A percentile compares a stretch with the other conserved stretches of the same genome.
Conservation (phyloP, 176 grass and related monocot species). For the Bolboschoenus planiculmis region DNA sequence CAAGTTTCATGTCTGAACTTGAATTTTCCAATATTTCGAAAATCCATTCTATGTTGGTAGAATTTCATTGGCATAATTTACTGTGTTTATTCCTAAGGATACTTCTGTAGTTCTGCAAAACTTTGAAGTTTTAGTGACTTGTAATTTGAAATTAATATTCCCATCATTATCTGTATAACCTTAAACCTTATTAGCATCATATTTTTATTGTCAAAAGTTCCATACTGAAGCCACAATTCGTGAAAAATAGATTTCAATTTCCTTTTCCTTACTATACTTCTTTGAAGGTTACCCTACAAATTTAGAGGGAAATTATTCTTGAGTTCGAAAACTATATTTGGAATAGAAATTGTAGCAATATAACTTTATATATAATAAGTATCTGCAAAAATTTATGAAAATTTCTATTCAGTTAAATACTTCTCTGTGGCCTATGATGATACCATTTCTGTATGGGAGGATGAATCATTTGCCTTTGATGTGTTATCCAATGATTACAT, state of each 20-base stretch:
- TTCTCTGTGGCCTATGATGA: conserved; percentile 49
- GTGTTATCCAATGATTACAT: conserved; percentile 61
- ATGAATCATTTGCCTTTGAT: conserved; percentile 52
- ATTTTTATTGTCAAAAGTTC: not conserved
- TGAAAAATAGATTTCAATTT: not conserved
- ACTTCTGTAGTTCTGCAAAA: not conserved
- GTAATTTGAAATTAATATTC: not conserved
- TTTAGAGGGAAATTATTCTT: not conserved
- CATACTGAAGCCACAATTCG: not conserved
- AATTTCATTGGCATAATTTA: not conserved
- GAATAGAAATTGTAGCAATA: not conserved
- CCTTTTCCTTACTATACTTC: not conserved
- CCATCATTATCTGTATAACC: not conserved
- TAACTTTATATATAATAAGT: not conserved
- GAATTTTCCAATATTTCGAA: not conserved
- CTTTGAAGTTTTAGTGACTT: not conserved
- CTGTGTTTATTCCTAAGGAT: not conserved
- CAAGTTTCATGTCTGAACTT: not conserved
- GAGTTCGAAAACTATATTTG: not conserved
- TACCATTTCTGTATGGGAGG: conserved; percentile 66
- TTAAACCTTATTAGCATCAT: not conserved
- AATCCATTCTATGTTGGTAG: not conserved
- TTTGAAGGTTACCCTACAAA: not conserved
- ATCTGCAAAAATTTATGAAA: not conserved
- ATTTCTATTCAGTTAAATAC: conserved; percentile 53